Evolutionary conservation across 164 flowering plant species (phyloP), one percentile per base, ranked within the genome.

Genomic region (Dillenia suffruticosa): DNA sequence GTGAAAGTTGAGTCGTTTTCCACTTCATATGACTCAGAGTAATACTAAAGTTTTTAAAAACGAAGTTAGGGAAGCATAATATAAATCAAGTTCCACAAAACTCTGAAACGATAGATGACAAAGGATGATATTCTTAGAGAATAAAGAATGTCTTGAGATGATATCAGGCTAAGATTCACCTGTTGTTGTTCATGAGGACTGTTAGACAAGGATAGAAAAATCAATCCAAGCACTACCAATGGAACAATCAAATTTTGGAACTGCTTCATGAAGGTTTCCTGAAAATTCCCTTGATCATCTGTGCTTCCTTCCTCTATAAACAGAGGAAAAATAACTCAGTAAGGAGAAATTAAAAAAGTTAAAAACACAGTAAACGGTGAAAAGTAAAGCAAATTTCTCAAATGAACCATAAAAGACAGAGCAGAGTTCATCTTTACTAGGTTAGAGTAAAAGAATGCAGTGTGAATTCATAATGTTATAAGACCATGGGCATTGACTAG

Each of bases 171-270:
- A 32, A 4, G 7, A 5, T 32, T 32, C 26, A 85, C 90, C 87
- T 82, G 85, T 66, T 81, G 77, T 70, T 84, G 79, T 58, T 86
- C 91, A 57, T 57, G 68, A 58, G 84, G 51, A 56, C 80, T 79
- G 70, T 81, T 82, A 55, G 81, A 56, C 65, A 83, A 76, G 22
- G 84, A 76, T 19, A 80, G 77, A 55, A 91, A 74, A 43, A 84
- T 63, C 43, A 87, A 63, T 9, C 71, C 88, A 66, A 88, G 53
- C 45, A 85, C 75, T 51, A 91, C 24, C 17, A 88, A 57, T 54
- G 89, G 88, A 49, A 82, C 67, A 10, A 86, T 15, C 54, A 68
- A 61, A 72, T 68, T 81, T 51, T 81, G 86, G 50, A 84, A 75
- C 51, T 68, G 74, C 81, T 77, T 82, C 68, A 74, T 58, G 58